Conservation (phyloP, 1,139 yeast genomes). For the Geotrichum carabidarum region DNA sequence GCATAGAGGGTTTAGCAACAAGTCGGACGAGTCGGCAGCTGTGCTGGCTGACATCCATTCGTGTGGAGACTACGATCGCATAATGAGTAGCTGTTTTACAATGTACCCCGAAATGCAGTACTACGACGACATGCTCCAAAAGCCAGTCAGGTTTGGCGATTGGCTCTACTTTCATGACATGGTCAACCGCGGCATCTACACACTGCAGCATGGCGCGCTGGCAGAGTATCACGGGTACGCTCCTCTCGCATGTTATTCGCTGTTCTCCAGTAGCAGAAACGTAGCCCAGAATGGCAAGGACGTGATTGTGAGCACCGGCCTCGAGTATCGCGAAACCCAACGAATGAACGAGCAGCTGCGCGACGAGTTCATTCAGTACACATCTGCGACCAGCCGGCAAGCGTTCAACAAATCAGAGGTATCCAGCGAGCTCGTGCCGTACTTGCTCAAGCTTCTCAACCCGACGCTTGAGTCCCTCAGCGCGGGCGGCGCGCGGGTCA, state of each 20-base stretch:
- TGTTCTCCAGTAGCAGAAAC: slow-evolving; percentile 58
- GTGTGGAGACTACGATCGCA: slow-evolving; percentile 53
- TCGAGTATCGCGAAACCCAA: slow-evolving; percentile 21
- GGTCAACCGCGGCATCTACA: slow-evolving; percentile 42
- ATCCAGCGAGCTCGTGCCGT: slow-evolving; percentile 16
- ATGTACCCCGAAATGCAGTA: slow-evolving; percentile 51
- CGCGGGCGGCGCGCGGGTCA: background rate
- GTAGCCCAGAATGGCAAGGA: slow-evolving; percentile 36
- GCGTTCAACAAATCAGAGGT: slow-evolving; percentile 25
- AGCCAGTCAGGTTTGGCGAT: slow-evolving; percentile 63
- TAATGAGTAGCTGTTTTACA: slow-evolving; percentile 66
- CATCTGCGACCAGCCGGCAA: slow-evolving; percentile 23
- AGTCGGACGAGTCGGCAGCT: slow-evolving; percentile 10
- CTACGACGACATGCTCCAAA: slow-evolving; percentile 61
- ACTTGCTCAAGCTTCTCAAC: slow-evolving; percentile 5
- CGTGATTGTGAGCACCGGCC: slow-evolving; percentile 43
- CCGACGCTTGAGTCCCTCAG: slow-evolving; percentile 7
- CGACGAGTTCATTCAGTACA: slow-evolving; percentile 26
- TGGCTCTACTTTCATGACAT: slow-evolving; percentile 72
- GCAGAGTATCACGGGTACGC: slow-evolving; percentile 54
- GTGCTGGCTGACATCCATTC: slow-evolving; percentile 43
- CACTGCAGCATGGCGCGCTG: slow-evolving; percentile 45
- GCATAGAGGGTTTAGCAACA: slow-evolving; percentile 44
- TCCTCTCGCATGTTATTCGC: slow-evolving; percentile 57
- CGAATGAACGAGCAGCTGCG: slow-evolving; percentile 27